Conservation (phyloP, 2,329 filamentous ascomycete species). For the Pseudogymnoascus sp. region DNA sequence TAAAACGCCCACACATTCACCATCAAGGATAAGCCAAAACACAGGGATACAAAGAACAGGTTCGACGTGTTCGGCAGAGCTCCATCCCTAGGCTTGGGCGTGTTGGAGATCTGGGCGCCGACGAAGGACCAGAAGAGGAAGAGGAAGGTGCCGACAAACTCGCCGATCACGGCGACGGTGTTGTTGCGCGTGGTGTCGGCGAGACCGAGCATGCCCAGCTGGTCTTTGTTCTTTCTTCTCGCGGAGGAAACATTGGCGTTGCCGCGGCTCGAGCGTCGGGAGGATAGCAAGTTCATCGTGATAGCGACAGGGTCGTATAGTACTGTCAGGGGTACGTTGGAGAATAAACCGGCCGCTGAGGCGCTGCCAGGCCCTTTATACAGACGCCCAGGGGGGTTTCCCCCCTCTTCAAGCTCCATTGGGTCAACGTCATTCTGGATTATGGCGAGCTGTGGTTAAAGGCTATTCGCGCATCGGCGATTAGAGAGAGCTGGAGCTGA, state of each 20-base stretch:
- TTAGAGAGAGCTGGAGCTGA: background rate
- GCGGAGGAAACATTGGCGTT: background rate
- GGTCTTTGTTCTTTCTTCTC: background rate
- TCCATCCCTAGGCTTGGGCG: conserved; percentile 26
- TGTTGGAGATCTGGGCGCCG: conserved; percentile 15
- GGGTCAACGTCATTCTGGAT: background rate
- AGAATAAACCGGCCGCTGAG: background rate
- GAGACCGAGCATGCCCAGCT: conserved; percentile 11
- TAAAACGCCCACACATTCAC: conserved; percentile 49
- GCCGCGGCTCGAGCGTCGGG: background rate
- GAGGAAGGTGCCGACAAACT: conserved; percentile 43
- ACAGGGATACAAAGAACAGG: conserved; percentile 28
- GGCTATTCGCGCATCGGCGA: background rate
- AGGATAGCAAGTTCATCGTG: background rate
- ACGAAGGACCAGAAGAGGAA: conserved; percentile 25
- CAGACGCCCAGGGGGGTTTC: background rate
- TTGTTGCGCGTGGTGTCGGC: conserved; percentile 31
- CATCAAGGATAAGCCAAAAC: conserved; percentile 29
- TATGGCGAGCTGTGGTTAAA: background rate
- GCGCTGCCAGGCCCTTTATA: background rate
- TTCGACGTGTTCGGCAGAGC: conserved; percentile 31
- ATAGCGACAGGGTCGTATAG: background rate
- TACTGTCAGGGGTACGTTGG: background rate
- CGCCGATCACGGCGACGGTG: conserved; percentile 38
- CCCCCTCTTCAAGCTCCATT: background rate